These are phyloP conservation scores for Kodamaea leandrae DNA, from an alignment of 805 yeast genomes.

Conservation along the genomic window DNA sequence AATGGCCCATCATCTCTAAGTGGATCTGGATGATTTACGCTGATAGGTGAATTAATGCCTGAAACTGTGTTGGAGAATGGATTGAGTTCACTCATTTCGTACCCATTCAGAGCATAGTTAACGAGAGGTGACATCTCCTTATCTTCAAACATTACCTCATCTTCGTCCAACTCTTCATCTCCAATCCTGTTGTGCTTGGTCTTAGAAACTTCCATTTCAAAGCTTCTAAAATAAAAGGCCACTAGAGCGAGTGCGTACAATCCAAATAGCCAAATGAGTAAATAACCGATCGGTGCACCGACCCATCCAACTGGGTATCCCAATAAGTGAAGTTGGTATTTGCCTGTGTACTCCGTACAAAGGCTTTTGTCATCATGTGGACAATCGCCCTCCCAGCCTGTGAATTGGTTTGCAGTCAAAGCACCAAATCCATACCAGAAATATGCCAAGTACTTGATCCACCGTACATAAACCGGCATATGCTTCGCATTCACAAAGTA, in stretches of 20 bases:
- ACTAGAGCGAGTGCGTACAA: slow-evolving; percentile 17
- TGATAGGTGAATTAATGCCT: neutral
- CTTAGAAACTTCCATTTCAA: slow-evolving; percentile 23
- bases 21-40: neutral
- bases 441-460: slow-evolving; percentile 27
- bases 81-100: neutral
- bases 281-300: slow-evolving; percentile 21
- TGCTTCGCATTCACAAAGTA: slow-evolving; percentile 26
- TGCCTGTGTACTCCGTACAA: slow-evolving; percentile 22
- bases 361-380: slow-evolving; percentile 22
- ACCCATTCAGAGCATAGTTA: neutral
- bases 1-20: slow-evolving; percentile 1
- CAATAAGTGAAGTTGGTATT: slow-evolving; percentile 19
- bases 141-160: slow-evolving; percentile 3
- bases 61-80: neutral
- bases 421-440: slow-evolving; percentile 31
- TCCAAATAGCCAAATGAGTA: slow-evolving; percentile 21
- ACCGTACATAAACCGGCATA: slow-evolving; percentile 30
- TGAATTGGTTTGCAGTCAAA: slow-evolving; percentile 23
- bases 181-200: slow-evolving; percentile 23
- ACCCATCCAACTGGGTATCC: slow-evolving; percentile 26
- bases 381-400: slow-evolving; percentile 25
- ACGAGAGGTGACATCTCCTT: neutral
- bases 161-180: slow-evolving; percentile 13
- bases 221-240: slow-evolving; percentile 17